Percentiles rank a stretch among this genome's conserved stretches.
phyloP scores from a whole-genome alignment of 306 rosid species.

The Vigna hirtella region DNA sequence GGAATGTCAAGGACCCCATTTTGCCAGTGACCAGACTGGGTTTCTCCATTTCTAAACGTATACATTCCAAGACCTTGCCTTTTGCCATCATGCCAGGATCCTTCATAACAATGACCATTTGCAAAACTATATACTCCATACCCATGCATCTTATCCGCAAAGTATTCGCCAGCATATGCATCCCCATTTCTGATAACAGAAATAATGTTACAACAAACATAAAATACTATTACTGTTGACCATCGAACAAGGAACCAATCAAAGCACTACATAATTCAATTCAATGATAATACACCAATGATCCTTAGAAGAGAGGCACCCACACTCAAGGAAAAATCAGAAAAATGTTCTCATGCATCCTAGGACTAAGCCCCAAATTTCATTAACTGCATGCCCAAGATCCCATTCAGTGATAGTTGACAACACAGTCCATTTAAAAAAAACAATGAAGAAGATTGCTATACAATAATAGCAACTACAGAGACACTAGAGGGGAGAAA shows the following conservation, averaged over 20 bases:
- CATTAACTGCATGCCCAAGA: conserved; percentile 8
- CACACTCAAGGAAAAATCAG: conserved; percentile 26
- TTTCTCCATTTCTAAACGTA: conserved; percentile 92
- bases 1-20: conserved; percentile 90
- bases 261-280: conserved; percentile 13
- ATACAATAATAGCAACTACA: too few relatives aligned
- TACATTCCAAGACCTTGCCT: conserved; percentile 99
- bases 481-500: too few relatives aligned
- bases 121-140: conserved; percentile 93
- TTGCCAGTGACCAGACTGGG: conserved; percentile 98
- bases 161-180: conserved; percentile 91
- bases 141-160: conserved; percentile 97
- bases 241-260: background rate
- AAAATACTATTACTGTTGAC: background rate
- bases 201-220: conserved; percentile 18
- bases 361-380: conserved; percentile 8
- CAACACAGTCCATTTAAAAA: too few relatives aligned
- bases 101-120: conserved; percentile 90
- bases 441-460: too few relatives aligned
- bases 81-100: conserved; percentile 99
- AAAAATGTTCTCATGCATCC: background rate
- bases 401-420: conserved; percentile 13
- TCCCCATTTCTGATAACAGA: conserved; percentile 80
- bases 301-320: conserved; percentile 24
- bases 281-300: conserved; percentile 12